These are phyloP conservation scores for Lentinus polychrous DNA, from an alignment of 1,284 basidiomycete genomes.

Conservation along the genomic window DNA sequence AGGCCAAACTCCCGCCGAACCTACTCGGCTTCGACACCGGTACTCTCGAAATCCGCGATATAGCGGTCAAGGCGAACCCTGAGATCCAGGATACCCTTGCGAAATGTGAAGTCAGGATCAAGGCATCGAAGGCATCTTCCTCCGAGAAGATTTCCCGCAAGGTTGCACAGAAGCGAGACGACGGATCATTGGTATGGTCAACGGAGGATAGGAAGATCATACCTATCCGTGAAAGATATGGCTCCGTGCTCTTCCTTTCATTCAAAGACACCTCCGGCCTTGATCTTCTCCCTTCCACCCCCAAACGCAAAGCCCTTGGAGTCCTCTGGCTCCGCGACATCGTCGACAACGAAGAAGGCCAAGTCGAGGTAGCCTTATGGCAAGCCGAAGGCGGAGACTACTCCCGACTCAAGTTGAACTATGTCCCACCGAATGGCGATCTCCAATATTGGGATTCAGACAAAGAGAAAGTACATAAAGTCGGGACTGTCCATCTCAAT, in stretches of 20 bases:
- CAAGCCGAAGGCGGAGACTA: conserved; percentile 28
- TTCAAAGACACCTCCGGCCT: conserved; percentile 38
- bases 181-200: conserved; percentile 37
- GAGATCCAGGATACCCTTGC: conserved; percentile 18
- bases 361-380: conserved; percentile 34
- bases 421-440: conserved; percentile 50
- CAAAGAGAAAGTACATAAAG: conserved; percentile 33
- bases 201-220: conserved; percentile 35
- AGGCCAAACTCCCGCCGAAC: conserved; percentile 47
- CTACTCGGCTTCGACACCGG: conserved; percentile 63
- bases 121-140: conserved; percentile 22
- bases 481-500: conserved; percentile 24
- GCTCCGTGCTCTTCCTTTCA: conserved; percentile 48
- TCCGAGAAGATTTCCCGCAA: conserved; percentile 33
- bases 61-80: conserved; percentile 23
- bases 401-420: conserved; percentile 46
- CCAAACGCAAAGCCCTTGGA: conserved; percentile 45
- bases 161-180: conserved; percentile 38
- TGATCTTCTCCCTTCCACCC: conserved; percentile 18
- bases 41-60: conserved; percentile 42
- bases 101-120: conserved; percentile 25
- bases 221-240: conserved; percentile 56
- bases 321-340: conserved; percentile 57
- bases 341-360: conserved; percentile 34
- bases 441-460: conserved; percentile 39